These are phyloP conservation scores for Lenwebbia sp. DNA, from an alignment of 345 rosid genomes.

Conservation along the genomic window DNA sequence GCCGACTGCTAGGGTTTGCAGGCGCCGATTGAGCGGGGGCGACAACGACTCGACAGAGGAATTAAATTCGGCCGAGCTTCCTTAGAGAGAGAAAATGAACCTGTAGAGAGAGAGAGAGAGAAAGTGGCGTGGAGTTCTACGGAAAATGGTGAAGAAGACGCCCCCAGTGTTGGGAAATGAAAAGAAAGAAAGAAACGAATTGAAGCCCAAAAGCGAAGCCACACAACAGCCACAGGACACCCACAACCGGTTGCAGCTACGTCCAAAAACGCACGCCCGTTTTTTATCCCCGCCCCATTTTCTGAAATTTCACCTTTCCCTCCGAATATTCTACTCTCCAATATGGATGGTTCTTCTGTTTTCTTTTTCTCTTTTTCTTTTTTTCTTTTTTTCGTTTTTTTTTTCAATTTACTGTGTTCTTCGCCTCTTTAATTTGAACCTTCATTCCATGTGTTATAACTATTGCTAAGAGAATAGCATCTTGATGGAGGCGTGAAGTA, in stretches of 20 bases:
- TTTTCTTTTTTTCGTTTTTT: fast-evolving
- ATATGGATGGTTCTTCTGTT: not conserved
- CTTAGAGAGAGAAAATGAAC: not conserved
- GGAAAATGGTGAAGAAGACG: not conserved
- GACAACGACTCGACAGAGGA: not conserved
- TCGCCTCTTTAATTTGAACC: not conserved
- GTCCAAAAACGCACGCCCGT: not conserved
- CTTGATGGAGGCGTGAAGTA: fast-evolving
- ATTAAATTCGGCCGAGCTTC: not conserved
- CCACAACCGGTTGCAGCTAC: not conserved
- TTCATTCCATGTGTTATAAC: not conserved
- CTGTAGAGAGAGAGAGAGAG: not conserved
- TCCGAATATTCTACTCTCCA: not conserved
- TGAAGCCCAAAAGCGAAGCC: not conserved
- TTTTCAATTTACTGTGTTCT: not conserved
- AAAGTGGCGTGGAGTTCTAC: not conserved
- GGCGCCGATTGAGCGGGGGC: not conserved
- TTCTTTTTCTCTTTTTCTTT: not conserved
- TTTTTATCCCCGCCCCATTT: not conserved
- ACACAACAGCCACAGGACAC: not conserved
- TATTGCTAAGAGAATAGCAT: not conserved
- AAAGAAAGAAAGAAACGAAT: not conserved
- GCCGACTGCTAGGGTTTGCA: not conserved
- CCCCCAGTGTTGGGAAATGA: not conserved
- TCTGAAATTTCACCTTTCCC: not conserved